phyloP scores from a whole-genome alignment of 2,329 filamentous ascomycete genomes.

The Monosporascus sp. region DNA sequence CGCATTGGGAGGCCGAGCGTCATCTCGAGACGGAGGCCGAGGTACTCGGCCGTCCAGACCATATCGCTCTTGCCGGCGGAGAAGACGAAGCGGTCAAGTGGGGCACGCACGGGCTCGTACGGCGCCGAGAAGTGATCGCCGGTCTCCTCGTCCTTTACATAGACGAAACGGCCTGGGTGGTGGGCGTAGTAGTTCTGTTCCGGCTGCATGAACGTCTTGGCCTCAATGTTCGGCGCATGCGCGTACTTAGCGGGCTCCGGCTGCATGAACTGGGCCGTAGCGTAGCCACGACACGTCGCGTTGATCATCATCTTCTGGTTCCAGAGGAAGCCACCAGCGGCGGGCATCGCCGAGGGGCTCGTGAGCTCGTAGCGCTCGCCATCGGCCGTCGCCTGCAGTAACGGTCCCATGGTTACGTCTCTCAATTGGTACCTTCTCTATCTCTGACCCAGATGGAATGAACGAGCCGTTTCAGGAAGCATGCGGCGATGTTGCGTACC shows the following conservation, averaged over 20 bases:
- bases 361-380: conserved; percentile 50
- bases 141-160: conserved; percentile 50
- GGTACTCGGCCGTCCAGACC: conserved; percentile 45
- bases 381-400: conserved; percentile 30
- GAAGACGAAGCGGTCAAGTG: conserved; percentile 43
- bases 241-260: conserved; percentile 55
- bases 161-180: conserved; percentile 54
- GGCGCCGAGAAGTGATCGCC: conserved; percentile 48
- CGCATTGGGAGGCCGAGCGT: conserved; percentile 44
- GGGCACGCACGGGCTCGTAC: conserved; percentile 47
- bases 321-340: conserved; percentile 52
- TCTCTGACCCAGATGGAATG: no score
- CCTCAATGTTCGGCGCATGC: conserved; percentile 52
- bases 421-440: not conserved
- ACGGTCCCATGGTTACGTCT: not conserved
- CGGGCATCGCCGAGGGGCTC: conserved; percentile 50
- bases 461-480: no score
- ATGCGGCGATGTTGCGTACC: not conserved
- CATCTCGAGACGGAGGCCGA: conserved; percentile 47
- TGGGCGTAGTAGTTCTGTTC: conserved; percentile 55
- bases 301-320: conserved; percentile 59
- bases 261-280: conserved; percentile 55
- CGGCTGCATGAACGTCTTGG: conserved; percentile 56
- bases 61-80: conserved; percentile 51
- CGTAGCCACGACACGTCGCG: conserved; percentile 52